Percentiles rank a stretch among this genome's conserved stretches.
These are phyloP conservation scores for Coemansia sp. DNA, from an alignment of 192 early-diverging fungal genomes.

Conservation along the genomic window DNA sequence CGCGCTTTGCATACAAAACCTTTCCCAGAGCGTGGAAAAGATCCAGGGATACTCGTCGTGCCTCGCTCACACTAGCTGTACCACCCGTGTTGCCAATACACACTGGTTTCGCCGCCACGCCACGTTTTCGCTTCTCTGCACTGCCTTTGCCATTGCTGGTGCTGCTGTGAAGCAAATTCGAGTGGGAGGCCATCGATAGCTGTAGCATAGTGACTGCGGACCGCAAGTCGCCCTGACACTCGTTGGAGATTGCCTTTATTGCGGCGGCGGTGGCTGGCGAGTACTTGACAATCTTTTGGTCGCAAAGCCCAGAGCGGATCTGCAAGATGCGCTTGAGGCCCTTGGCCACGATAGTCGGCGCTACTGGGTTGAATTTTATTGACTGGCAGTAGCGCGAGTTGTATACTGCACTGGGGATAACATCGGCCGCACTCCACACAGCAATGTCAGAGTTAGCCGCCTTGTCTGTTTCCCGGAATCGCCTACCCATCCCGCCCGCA, in stretches of 20 bases:
- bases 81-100: neutral
- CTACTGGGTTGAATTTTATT: conserved; percentile 60
- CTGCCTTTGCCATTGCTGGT: neutral
- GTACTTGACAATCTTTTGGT: neutral
- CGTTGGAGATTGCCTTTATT: conserved; percentile 44
- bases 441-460: conserved; percentile 8
- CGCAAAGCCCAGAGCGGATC: conserved; percentile 5
- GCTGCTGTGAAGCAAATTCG: neutral
- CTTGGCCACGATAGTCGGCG: conserved; percentile 61
- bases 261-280: conserved; percentile 2
- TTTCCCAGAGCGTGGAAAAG: conserved; percentile 66
- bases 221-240: conserved; percentile 60
- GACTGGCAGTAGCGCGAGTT: conserved; percentile 29
- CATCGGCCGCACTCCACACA: conserved; percentile 30
- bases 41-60: conserved; percentile 41
- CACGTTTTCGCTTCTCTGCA: neutral
- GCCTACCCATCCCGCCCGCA: neutral
- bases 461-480: conserved; percentile 10
- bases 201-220: conserved; percentile 60
- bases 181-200: conserved; percentile 7
- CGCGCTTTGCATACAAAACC: conserved; percentile 59
- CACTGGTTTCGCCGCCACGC: neutral
- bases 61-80: neutral
- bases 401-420: conserved; percentile 26
- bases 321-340: conserved; percentile 53